Conservation (phyloP, 345 rosid genomes). For the Trapa incisa region DNA sequence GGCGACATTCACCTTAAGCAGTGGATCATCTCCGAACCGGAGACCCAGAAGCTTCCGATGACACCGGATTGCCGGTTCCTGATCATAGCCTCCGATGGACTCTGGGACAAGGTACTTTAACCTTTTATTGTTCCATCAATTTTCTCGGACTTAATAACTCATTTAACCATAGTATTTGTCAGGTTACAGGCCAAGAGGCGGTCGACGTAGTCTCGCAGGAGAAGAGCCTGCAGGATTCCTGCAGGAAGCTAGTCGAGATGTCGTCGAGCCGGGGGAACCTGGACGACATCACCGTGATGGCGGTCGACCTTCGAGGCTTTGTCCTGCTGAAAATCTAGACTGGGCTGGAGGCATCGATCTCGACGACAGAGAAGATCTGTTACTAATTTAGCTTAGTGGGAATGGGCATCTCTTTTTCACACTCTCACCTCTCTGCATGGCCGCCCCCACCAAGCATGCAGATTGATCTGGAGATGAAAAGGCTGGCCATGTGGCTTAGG, state of each 20-base stretch:
- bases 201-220: conserved; percentile 28
- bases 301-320: conserved; percentile 26
- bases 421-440: too few relatives aligned
- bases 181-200: conserved; percentile 41
- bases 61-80: conserved; percentile 31
- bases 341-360: too few relatives aligned
- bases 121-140: too few relatives aligned
- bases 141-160: too few relatives aligned
- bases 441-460: too few relatives aligned
- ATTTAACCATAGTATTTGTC: not conserved
- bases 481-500: too few relatives aligned
- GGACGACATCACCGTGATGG: conserved; percentile 44
- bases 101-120: conserved; percentile 42
- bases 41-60: conserved; percentile 17
- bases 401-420: too few relatives aligned
- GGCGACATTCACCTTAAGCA: conserved; percentile 40
- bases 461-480: too few relatives aligned
- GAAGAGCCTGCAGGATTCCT: conserved; percentile 12
- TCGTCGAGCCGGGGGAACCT: conserved; percentile 33
- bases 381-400: too few relatives aligned
- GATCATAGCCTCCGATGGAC: conserved; percentile 48
- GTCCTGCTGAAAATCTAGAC: too few relatives aligned
- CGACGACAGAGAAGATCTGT: too few relatives aligned
- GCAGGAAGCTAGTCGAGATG: conserved; percentile 31
- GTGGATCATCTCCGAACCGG: conserved; percentile 48